Conservation (phyloP, 768 basidiomycete genomes). For the Podaxis sp. region DNA sequence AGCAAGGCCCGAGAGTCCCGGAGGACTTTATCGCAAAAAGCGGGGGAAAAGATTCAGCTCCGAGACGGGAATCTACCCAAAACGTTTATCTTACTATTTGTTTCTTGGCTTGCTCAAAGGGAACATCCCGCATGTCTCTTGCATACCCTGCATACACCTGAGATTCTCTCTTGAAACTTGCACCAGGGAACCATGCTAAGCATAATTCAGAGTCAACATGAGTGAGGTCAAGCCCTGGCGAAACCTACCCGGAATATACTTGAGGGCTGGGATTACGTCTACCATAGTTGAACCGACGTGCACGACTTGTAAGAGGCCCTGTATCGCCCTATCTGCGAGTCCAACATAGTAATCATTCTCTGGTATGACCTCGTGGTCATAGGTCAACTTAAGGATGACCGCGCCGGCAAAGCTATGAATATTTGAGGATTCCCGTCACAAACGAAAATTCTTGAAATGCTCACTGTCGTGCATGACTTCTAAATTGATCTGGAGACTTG, state of each 20-base stretch:
- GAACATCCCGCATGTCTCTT: conserved; percentile 23
- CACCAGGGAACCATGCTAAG: conserved; percentile 39
- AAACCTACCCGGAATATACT: conserved; percentile 28
- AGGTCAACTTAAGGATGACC: conserved; percentile 36
- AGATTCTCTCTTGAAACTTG: conserved; percentile 32
- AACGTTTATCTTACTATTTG: conserved; percentile 21
- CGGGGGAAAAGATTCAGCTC: neutral
- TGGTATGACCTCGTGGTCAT: conserved; percentile 38
- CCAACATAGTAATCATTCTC: conserved; percentile 37
- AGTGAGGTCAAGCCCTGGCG: neutral
- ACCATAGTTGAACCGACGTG: conserved; percentile 41
- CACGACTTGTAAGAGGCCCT: conserved; percentile 25
- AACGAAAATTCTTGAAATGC: conserved; percentile 3
- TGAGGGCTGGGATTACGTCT: conserved; percentile 33
- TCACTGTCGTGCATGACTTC: conserved; percentile 29
- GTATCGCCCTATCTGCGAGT: conserved; percentile 25
- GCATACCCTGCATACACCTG: conserved; percentile 22
- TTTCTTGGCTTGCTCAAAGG: conserved; percentile 28
- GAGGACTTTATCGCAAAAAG: conserved; percentile 18
- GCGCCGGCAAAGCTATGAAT: conserved; percentile 28
- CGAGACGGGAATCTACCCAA: neutral
- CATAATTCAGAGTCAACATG: neutral
- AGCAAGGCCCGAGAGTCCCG: conserved; percentile 25
- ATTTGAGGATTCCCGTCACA: neutral
- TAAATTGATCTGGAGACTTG: conserved; percentile 28